Base-by-base conservation (phyloP, 306 rosid species). In the Cucumis cinereus region DNA sequence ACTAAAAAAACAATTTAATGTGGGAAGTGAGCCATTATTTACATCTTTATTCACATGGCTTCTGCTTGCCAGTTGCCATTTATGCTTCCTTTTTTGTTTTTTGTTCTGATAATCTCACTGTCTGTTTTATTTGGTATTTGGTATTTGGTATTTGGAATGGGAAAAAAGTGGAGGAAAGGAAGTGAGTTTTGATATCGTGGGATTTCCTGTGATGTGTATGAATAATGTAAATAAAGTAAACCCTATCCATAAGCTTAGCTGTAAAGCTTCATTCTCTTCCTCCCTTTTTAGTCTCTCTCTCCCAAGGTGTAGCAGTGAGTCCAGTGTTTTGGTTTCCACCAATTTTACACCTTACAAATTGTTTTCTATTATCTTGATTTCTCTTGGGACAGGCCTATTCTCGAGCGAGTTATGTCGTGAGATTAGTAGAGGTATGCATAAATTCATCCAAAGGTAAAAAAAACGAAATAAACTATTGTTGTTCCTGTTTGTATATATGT, bases 181-280 rank as follows among this genome's bases (percentile, higher is more conserved):
- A 35, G 10, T 3, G 70, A 78, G 43, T 82, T 82, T 63, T 47
- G 19, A 23, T 69, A 68, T 67, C 6, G 43, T 52, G 66, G 19
- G 50, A 67, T 74, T 79, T 77, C 56, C 78, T 82, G 76, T 81
- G 82, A 71, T 20, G 60, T 23, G 2, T 55, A 13, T 13, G 11
- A 67, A 35, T 36, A 30, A 30, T 30, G 35, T 30, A 30, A 30
- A 30, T 30, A 30, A 30, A 30, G 35, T 30, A 30, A 30, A 30
- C 0, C 35, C 49, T 41, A 74, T 43, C 19, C 58, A 76, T 28
- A 22, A 63, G 28, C 58, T 72, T 72, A 77, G 89, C 89, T 83
- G 87, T 81, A 86, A 83, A 86, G 83, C 85, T 23, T 20, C 73
- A 35, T 40, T 19, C 40, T 36, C 28, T 73, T 43, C 59, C 12